Conservation (phyloP, 257 asterid species). For the Coffea eugenioides region DNA sequence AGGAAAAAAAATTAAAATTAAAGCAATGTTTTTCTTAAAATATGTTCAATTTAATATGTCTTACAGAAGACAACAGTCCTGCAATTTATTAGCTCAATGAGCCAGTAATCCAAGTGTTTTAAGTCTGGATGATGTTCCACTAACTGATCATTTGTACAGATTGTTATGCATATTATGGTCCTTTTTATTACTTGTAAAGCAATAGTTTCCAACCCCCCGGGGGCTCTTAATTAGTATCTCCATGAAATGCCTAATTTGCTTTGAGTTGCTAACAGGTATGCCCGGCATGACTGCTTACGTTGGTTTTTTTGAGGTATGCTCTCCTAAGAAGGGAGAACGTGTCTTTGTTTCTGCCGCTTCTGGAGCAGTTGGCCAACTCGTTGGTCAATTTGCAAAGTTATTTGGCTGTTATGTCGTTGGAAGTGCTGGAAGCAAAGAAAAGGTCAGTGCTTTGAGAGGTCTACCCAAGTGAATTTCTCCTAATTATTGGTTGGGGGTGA, state of each 20-base stretch:
- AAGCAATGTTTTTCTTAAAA: no score
- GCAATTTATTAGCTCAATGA: no score
- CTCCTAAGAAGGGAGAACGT: conserved; percentile 36
- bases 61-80: no score
- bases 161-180: no score
- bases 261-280: conserved; percentile 18
- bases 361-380: conserved; percentile 41
- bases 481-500: not conserved
- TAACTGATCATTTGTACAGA: no score
- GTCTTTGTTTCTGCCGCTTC: conserved; percentile 35
- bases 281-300: conserved; percentile 35
- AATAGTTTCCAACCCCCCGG: no score
- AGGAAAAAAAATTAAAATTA: not conserved
- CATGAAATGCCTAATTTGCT: not conserved
- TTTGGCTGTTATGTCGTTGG: conserved; percentile 35
- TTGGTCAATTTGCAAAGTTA: conserved; percentile 33
- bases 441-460: conserved; percentile 16
- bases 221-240: no score
- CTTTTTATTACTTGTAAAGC: no score
- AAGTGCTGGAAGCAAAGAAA: conserved; percentile 34
- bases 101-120: no score
- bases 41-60: not conserved
- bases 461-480: no score
- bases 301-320: conserved; percentile 34
- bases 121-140: no score